Evolutionary conservation across 2,329 filamentous ascomycete species (phyloP), one percentile per base, ranked within the genome.

Genomic region (Diaporthe longicolla): DNA sequence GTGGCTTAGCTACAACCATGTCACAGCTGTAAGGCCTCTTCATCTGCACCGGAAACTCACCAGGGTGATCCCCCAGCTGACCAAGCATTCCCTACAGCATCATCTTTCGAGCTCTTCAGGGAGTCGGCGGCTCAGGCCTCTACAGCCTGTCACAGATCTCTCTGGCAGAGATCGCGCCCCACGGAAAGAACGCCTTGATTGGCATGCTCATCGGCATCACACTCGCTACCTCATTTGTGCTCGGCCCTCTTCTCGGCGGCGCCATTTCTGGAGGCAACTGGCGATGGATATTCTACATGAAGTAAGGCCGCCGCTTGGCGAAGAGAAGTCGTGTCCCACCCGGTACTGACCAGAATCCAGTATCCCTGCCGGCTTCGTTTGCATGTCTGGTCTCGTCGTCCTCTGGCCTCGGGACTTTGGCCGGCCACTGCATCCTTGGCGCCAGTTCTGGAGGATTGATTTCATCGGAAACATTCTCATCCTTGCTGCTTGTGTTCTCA

Each of bases 201-300:
- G 88, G 89, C 2, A 87, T 87, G 35, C 82, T 90, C 77, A 84
- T 91, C 19, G 89, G 89, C 9, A 83, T 87, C 45, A 90, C 89
- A 2, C 84, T 91, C 7, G 88, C 89, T 1, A 81, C 89, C 17
- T 88, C 89, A 0, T 90, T 90, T 76, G 85, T 92, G 4, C 82
- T 92, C 0, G 90, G 90, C 0, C 89, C 90, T 1, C 80, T 92
- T 3, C 80, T 92, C 4, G 90, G 90, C 6, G 90, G 90, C 2
- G 82, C 86, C 4, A 87, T 92, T 29, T 86, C 88, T 0, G 87
- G n/a, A 81, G 84, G 85, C 24, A 85, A 83, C 57, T 92, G 90
- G 90, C 84, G 87, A 68, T 90, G 89, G 84, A 84, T 92, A 52
- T 92, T 92, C 79, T 88, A 89, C 79, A 87, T 91, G 79, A 92